phyloP scores from a whole-genome alignment of 495 filamentous ascomycete genomes.

The Tuber umbilicatum region DNA sequence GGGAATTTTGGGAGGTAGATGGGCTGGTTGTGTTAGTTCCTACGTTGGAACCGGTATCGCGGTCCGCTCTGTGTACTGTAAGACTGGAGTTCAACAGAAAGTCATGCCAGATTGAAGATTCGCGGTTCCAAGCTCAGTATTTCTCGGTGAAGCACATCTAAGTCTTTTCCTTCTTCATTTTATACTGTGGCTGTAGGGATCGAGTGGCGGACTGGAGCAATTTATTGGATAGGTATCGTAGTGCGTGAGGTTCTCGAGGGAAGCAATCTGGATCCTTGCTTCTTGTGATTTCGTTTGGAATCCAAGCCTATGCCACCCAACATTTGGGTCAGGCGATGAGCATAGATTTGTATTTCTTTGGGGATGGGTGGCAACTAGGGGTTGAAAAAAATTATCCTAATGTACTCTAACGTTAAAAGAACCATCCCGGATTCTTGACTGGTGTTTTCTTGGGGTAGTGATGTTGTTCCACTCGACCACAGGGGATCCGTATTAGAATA shows the following conservation, averaged over 20 bases:
- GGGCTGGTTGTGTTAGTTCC: neutral
- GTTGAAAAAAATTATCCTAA: too few relatives aligned
- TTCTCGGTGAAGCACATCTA: neutral
- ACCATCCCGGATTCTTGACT: too few relatives aligned
- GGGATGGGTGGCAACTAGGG: too few relatives aligned
- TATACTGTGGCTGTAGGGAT: neutral
- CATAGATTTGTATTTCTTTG: neutral
- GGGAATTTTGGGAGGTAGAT: slow-evolving; percentile 53
- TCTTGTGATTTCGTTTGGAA: neutral
- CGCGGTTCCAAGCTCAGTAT: neutral
- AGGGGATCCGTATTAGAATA: neutral
- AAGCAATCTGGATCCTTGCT: neutral
- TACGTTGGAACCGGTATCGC: neutral
- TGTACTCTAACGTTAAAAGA: neutral
- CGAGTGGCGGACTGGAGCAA: neutral
- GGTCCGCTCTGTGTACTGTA: neutral
- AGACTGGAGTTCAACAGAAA: neutral
- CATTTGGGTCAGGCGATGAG: neutral
- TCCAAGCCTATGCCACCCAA: neutral
- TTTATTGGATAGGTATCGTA: neutral
- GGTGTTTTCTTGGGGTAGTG: neutral
- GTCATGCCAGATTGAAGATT: neutral
- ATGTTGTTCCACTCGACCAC: too few relatives aligned
- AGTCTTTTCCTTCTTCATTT: neutral
- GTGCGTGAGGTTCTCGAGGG: neutral